Conservation (phyloP, 1,284 basidiomycete species). For the Tilletia caries region DNA sequence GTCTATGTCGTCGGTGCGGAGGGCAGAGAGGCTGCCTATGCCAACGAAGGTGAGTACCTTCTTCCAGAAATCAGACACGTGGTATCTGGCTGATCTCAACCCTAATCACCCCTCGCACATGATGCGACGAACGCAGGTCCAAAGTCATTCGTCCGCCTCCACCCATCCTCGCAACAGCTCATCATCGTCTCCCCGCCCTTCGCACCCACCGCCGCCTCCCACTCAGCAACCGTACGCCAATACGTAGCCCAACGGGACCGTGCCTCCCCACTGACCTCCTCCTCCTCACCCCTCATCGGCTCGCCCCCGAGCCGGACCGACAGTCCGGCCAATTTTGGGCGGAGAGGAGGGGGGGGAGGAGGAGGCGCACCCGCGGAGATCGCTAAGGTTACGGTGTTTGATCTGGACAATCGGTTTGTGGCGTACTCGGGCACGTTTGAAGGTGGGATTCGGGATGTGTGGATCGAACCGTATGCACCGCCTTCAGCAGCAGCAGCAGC, state of each 20-base stretch:
- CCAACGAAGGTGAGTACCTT: constrained; percentile 54
- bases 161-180: constrained; percentile 30
- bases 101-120: too few species aligned
- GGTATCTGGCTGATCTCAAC: too few species aligned
- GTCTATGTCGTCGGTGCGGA: constrained; percentile 82
- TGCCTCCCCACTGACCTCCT: not conserved
- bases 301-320: constrained; percentile 19
- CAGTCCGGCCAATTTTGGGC: not conserved
- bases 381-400: constrained; percentile 82
- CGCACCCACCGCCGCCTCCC: constrained; percentile 64
- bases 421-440: constrained; percentile 60
- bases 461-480: constrained; percentile 12
- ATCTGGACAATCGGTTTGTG: constrained; percentile 87
- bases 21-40: constrained; percentile 78
- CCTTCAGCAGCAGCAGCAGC: not conserved
- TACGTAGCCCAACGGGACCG: constrained; percentile 57
- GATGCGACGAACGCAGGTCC: too few species aligned
- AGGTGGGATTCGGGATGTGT: constrained; percentile 30
- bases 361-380: constrained; percentile 58
- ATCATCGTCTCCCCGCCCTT: constrained; percentile 85
- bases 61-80: too few species aligned
- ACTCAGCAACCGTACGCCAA: constrained; percentile 72
- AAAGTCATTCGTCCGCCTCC: constrained; percentile 37
- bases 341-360: not conserved
- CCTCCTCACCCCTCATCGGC: constrained; percentile 10